Percentiles rank a stretch among this genome's conserved stretches.
These are phyloP conservation scores for Nothopassalora personata DNA, from an alignment of 2,329 filamentous ascomycete genomes.

Conservation along the genomic window DNA sequence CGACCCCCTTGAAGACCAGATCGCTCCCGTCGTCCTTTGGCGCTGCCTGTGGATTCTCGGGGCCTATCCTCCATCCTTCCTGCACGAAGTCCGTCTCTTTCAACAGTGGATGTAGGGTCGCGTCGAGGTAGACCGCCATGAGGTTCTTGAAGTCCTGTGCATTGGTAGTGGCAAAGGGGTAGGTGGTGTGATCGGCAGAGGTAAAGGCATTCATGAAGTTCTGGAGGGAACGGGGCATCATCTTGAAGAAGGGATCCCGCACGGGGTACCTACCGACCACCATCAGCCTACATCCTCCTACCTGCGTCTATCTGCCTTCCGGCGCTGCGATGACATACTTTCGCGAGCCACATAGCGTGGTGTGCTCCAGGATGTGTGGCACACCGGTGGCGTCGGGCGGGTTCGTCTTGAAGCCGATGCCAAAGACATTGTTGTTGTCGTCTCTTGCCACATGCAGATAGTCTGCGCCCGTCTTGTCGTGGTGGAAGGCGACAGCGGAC, in stretches of 20 bases:
- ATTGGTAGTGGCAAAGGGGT: conserved; percentile 97
- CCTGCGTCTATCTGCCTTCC: not conserved
- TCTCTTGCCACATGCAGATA: conserved; percentile 93
- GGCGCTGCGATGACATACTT: conserved; percentile 53
- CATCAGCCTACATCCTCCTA: conserved; percentile 22
- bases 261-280: conserved; percentile 70
- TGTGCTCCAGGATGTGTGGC: conserved; percentile 96
- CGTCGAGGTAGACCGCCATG: conserved; percentile 93
- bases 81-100: conserved; percentile 91
- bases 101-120: conserved; percentile 81
- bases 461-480: conserved; percentile 92
- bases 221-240: conserved; percentile 94
- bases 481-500: conserved; percentile 81
- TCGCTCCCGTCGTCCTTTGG: conserved; percentile 44
- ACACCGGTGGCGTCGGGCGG: conserved; percentile 93
- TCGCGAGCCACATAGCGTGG: conserved; percentile 88
- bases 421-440: conserved; percentile 98
- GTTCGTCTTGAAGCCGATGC: conserved; percentile 98
- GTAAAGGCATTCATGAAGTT: conserved; percentile 99
- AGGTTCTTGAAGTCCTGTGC: conserved; percentile 91
- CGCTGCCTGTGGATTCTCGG: conserved; percentile 67
- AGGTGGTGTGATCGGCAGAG: conserved; percentile 91
- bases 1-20: conserved; percentile 92
- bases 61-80: conserved; percentile 93
- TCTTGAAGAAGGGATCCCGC: conserved; percentile 98